Conservation (phyloP, 148 eudicot species). For the Nyssa sinensis region DNA sequence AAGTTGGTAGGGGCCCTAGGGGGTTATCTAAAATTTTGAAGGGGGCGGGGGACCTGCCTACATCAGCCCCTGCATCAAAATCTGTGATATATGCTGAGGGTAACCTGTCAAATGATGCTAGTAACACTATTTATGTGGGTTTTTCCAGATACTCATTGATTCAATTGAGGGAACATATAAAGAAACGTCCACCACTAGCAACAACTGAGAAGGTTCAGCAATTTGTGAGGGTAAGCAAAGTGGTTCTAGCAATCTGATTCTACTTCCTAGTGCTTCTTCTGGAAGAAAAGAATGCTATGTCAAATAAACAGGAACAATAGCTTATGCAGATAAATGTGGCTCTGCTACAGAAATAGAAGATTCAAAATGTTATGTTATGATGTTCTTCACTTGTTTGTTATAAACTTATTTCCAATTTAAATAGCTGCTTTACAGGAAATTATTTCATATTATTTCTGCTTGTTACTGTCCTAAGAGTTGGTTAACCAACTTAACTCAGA, state of each 20-base stretch:
- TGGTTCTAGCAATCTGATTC: background rate
- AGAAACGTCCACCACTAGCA: slow-evolving; percentile 95
- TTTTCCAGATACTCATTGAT: slow-evolving; percentile 71
- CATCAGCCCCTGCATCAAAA: background rate
- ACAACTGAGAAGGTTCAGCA: slow-evolving; percentile 98
- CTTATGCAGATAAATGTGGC: background rate
- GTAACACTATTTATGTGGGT: background rate
- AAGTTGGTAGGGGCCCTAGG: background rate
- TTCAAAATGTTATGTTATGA: background rate
- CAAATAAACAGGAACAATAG: background rate
- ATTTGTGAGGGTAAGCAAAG: slow-evolving; percentile 68
- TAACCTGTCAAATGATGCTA: background rate
- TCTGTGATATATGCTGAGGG: background rate
- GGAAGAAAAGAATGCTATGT: background rate
- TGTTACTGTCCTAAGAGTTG: background rate
- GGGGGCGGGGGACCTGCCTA: too few species aligned
- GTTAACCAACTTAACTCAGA: background rate
- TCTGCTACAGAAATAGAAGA: background rate
- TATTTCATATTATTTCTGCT: background rate
- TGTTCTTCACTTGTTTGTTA: background rate
- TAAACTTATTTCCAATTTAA: background rate
- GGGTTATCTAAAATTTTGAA: too few species aligned
- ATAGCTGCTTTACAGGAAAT: background rate
- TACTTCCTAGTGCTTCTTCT: background rate
- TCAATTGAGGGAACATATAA: slow-evolving; percentile 90